Evolutionary conservation across 2,329 filamentous ascomycete genomes (phyloP).

Genomic region (Nemania serpens): DNA sequence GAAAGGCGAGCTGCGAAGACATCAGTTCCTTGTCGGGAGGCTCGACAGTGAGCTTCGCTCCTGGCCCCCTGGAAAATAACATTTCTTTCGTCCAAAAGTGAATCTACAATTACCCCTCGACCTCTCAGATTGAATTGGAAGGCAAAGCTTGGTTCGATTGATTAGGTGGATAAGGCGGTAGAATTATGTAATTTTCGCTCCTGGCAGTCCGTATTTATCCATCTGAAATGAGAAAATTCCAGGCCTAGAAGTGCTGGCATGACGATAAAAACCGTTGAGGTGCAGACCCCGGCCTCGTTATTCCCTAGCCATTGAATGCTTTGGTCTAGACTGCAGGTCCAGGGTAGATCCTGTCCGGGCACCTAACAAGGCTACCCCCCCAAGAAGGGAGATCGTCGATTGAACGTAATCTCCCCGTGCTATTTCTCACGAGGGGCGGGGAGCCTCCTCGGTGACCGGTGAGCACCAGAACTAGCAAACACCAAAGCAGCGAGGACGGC

Average conservation of each 20-base stretch:
- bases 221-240: not conserved
- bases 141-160: not conserved
- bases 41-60: not conserved
- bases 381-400: not conserved
- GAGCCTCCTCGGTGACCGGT: not conserved
- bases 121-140: not conserved
- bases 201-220: not conserved
- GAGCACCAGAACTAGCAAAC: not conserved
- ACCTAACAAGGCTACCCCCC: not conserved
- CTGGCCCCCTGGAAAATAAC: not conserved
- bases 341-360: not conserved
- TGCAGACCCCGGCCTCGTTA: not conserved
- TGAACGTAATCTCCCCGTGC: not conserved
- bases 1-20: not conserved
- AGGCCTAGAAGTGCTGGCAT: not conserved
- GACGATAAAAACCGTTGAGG: not conserved
- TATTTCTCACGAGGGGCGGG: not conserved
- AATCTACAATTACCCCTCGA: not conserved
- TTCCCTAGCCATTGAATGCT: not conserved
- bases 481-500: not conserved
- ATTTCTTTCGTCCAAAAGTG: not conserved
- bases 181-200: not conserved
- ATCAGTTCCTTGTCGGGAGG: not conserved
- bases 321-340: not conserved
- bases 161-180: not conserved